Percentiles rank a stretch among this genome's conserved stretches.
Conservation (phyloP, 2,329 filamentous ascomycete genomes). For the Aureobasidium sp. region DNA sequence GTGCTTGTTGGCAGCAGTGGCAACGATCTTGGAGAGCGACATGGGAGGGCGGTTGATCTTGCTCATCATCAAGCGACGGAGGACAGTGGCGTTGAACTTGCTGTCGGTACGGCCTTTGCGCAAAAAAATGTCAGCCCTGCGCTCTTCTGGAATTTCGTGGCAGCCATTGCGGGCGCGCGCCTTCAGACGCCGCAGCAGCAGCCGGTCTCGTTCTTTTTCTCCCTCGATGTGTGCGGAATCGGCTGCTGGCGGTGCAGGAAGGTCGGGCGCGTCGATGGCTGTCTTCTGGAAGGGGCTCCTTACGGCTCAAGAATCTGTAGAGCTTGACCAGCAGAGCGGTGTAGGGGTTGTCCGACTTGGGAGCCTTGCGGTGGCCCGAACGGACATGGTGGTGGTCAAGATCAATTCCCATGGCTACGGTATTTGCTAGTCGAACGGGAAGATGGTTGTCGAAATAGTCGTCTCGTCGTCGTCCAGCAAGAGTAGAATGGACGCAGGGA, state of each 20-base stretch:
- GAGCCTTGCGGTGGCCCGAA: constrained; percentile 61
- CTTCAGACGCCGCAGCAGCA: constrained; percentile 2
- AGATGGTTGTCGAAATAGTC: constrained; percentile 9
- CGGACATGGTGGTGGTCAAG: constrained; percentile 59
- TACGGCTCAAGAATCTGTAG: constrained; percentile 29
- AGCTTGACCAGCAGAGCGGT: constrained; percentile 74
- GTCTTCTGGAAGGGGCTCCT: neutral
- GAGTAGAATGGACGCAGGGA: neutral
- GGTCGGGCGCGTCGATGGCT: neutral
- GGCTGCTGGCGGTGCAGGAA: constrained; percentile 1
- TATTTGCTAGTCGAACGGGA: constrained; percentile 1
- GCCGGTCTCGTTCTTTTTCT: neutral
- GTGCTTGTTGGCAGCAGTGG: constrained; percentile 47
- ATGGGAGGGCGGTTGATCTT: constrained; percentile 91
- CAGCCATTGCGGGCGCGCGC: neutral
- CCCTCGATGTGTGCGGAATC: neutral
- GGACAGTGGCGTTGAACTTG: constrained; percentile 97
- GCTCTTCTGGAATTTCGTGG: neutral
- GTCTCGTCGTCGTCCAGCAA: constrained; percentile 6
- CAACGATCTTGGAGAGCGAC: constrained; percentile 84
- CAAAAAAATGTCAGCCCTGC: constrained; percentile 17
- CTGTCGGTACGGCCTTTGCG: constrained; percentile 81
- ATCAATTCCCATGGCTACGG: too few relatives aligned
- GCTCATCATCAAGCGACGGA: constrained; percentile 96
- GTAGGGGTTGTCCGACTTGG: constrained; percentile 59